Percentiles rank a stretch among this genome's conserved stretches.
phyloP scores from a whole-genome alignment of 2,329 filamentous ascomycete genomes.

The Atkinsonella texensis region DNA sequence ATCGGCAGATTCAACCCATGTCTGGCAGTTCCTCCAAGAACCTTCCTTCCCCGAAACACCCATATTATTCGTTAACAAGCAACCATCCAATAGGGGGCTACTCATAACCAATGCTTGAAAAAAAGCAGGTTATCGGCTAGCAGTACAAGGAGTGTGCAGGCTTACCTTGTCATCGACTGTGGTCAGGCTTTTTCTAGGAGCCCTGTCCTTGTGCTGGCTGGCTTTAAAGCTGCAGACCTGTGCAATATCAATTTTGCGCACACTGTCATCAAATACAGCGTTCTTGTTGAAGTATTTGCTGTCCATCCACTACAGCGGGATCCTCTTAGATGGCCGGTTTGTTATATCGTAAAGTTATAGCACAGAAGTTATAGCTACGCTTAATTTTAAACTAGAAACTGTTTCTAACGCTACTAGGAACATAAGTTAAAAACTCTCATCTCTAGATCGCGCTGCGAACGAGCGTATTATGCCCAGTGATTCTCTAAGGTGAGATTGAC shows the following conservation, averaged over 20 bases:
- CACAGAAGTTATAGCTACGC: constrained; percentile 15
- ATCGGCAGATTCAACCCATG: too few relatives aligned
- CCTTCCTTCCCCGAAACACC: too few relatives aligned
- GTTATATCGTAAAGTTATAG: too few relatives aligned
- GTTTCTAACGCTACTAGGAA: constrained; percentile 18
- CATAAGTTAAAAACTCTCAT: constrained; percentile 18
- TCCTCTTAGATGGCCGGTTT: constrained; percentile 11
- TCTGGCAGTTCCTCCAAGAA: too few relatives aligned
- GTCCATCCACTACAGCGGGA: constrained; percentile 20
- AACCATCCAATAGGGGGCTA: too few relatives aligned
- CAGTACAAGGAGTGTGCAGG: neutral
- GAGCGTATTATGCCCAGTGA: constrained; percentile 23
- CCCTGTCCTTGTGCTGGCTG: constrained; percentile 9
- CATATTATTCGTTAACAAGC: too few relatives aligned
- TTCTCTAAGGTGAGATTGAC: constrained; percentile 19
- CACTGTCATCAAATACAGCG: constrained; percentile 15
- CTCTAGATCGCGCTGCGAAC: constrained; percentile 8
- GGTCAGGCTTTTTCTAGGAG: constrained; percentile 10
- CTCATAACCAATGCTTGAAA: too few relatives aligned
- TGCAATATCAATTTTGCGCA: constrained; percentile 9
- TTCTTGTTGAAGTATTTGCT: constrained; percentile 12
- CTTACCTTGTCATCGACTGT: constrained; percentile 1
- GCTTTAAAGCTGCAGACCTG: constrained; percentile 18
- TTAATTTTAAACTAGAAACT: constrained; percentile 21
- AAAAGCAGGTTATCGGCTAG: too few relatives aligned